Base-by-base conservation (phyloP, 2,329 filamentous ascomycete genomes). In the Dryadomyces sulphureus region DNA sequence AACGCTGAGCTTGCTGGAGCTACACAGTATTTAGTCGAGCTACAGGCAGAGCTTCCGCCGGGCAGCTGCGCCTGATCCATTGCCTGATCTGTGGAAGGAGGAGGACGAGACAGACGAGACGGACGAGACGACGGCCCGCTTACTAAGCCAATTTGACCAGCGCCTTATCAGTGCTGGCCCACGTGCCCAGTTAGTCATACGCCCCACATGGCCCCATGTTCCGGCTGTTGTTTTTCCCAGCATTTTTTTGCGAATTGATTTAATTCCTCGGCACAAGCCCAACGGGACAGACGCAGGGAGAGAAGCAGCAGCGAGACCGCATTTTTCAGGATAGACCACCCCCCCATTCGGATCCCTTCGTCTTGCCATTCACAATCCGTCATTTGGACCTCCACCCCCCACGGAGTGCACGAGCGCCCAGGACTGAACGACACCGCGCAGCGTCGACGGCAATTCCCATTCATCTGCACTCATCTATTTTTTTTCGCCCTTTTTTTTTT, bases 131-230 rank as follows among this genome's bases (percentile, higher is more conserved):
- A n/a, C n/a, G n/a, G n/a, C n/a, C n/a, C n/a, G n/a, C n/a, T n/a
- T n/a, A n/a, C n/a, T n/a, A n/a, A n/a, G n/a, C n/a, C 27, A 30
- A 30, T 30, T 30, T 6, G 11, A n/a, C n/a, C 17, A 19, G 36
- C 36, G 36, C 17, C 11, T 12, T 22, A 43, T 32, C 19, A 22
- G 4, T 24, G 21, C 30, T 40, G 24, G 36, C 44, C 44, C 44
- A 46, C 44, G 44, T 46, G 44, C 22, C 7, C 11, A 19, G 25
- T 41, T 36, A 46, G n/a, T n/a, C n/a, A n/a, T n/a, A n/a, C n/a
- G n/a, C n/a, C n/a, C n/a, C n/a, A n/a, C n/a, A n/a, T n/a, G n/a
- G n/a, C n/a, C n/a, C n/a, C n/a, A n/a, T n/a, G n/a, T n/a, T n/a
- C n/a, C n/a, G n/a, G n/a, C n/a, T n/a, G n/a, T 41, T 22, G 27